Evolutionary conservation across 768 basidiomycete genomes (phyloP).

Genomic region (Hypholoma fasciculare): DNA sequence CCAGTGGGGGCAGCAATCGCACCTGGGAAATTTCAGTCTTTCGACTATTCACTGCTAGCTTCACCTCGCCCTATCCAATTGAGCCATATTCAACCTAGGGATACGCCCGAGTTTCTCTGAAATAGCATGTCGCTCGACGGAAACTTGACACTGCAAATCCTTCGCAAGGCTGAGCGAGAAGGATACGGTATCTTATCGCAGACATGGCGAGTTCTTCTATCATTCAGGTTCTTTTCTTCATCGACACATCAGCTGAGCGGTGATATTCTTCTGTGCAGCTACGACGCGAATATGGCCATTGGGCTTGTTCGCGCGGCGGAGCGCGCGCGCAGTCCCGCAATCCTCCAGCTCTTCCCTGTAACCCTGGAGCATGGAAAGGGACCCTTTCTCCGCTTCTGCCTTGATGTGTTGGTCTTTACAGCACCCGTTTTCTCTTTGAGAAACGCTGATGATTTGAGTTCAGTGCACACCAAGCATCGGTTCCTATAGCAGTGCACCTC

Average conservation of each 20-base stretch:
- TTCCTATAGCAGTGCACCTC: conserved; percentile 48
- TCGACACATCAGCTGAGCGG: background rate
- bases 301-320: conserved; percentile 49
- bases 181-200: conserved; percentile 47
- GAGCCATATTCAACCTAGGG: background rate
- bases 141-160: conserved; percentile 42
- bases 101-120: background rate
- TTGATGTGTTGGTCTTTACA: conserved; percentile 32
- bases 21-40: background rate
- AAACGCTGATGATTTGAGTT: background rate
- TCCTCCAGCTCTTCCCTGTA: conserved; percentile 45
- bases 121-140: conserved; percentile 20
- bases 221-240: background rate
- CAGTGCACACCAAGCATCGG: conserved; percentile 45
- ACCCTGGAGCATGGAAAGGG: conserved; percentile 46
- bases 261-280: conserved; percentile 25
- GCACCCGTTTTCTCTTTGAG: background rate
- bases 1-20: background rate
- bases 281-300: conserved; percentile 45
- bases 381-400: conserved; percentile 44
- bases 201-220: conserved; percentile 30
- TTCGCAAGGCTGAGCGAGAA: conserved; percentile 38
- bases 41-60: background rate
- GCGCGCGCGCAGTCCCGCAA: conserved; percentile 43
- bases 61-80: background rate